Conservation (phyloP, 2,329 filamentous ascomycete genomes). For the Anthostomella pinea region DNA sequence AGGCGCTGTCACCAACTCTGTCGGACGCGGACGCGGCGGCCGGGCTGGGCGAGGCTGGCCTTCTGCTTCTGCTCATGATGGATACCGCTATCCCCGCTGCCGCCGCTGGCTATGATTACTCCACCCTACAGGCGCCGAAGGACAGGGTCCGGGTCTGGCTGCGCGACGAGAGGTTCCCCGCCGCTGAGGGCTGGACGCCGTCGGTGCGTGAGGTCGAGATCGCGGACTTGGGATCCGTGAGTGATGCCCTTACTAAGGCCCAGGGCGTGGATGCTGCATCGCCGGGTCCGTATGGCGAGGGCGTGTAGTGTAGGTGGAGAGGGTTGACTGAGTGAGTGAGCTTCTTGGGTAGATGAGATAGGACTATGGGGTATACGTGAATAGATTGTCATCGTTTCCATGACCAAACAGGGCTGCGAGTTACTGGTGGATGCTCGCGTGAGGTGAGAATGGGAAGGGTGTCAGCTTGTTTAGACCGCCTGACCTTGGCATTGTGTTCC, state of each 20-base stretch:
- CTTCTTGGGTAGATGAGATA: too few relatives aligned
- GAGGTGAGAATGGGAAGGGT: too few relatives aligned
- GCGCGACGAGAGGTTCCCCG: conserved; percentile 17
- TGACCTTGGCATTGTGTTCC: too few relatives aligned
- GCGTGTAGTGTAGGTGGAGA: background rate
- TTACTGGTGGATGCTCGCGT: too few relatives aligned
- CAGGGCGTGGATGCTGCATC: background rate
- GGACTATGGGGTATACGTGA: too few relatives aligned
- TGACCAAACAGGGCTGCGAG: too few relatives aligned
- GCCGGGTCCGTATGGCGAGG: background rate
- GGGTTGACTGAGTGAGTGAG: too few relatives aligned
- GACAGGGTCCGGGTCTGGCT: conserved; percentile 15
- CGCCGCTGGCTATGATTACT: conserved; percentile 3
- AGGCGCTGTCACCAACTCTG: conserved; percentile 7
- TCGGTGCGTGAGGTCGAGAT: conserved; percentile 8
- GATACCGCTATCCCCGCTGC: conserved; percentile 10
- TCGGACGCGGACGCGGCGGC: conserved; percentile 1
- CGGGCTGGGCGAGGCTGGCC: conserved; percentile 13
- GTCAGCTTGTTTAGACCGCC: too few relatives aligned
- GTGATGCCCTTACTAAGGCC: conserved; percentile 7
- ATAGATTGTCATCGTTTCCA: too few relatives aligned
- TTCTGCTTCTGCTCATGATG: conserved; percentile 17
- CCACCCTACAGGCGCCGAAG: conserved; percentile 12
- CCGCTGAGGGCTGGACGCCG: conserved; percentile 17
- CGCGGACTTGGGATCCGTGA: conserved; percentile 13